A percentile compares a stretch with the other conserved stretches of the same genome.
Conservation (phyloP, 441 rosid genomes). For the Aleurites moluccanus region DNA sequence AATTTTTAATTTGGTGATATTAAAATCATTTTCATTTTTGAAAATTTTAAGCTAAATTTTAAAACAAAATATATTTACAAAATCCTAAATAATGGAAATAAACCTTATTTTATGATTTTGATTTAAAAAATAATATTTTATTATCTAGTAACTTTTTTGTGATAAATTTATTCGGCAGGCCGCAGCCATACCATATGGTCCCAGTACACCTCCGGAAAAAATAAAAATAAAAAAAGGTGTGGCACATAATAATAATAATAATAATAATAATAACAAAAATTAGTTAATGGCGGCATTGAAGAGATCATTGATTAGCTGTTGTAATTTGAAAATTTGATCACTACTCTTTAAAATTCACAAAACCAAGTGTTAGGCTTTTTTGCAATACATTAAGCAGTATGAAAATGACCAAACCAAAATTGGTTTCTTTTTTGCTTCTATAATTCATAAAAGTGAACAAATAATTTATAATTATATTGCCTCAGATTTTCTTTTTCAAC, state of each 20-base stretch:
- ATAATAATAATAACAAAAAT: neutral
- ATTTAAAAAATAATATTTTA: too few species aligned
- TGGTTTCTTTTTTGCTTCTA: neutral
- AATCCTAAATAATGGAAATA: too few species aligned
- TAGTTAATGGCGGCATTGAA: constrained; percentile 6
- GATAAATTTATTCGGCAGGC: neutral
- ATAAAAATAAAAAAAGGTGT: too few species aligned
- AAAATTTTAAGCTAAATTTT: too few species aligned
- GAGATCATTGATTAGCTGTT: constrained; percentile 12
- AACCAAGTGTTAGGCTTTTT: neutral
- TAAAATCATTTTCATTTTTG: too few species aligned
- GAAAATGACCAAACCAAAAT: neutral
- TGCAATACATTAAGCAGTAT: constrained; percentile 12
- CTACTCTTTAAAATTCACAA: neutral
- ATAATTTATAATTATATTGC: neutral
- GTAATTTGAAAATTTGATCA: neutral
- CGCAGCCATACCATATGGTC: neutral
- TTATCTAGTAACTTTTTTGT: too few species aligned
- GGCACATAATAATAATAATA: too few species aligned
- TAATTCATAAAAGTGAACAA: too few species aligned
- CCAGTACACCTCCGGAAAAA: neutral
- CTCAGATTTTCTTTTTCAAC: neutral
- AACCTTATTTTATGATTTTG: too few species aligned
- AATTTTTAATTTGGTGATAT: too few species aligned
- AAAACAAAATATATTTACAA: too few species aligned